These are phyloP conservation scores for Chaetomium sp. DNA, from an alignment of 2,329 filamentous ascomycete species.

Conservation along the genomic window DNA sequence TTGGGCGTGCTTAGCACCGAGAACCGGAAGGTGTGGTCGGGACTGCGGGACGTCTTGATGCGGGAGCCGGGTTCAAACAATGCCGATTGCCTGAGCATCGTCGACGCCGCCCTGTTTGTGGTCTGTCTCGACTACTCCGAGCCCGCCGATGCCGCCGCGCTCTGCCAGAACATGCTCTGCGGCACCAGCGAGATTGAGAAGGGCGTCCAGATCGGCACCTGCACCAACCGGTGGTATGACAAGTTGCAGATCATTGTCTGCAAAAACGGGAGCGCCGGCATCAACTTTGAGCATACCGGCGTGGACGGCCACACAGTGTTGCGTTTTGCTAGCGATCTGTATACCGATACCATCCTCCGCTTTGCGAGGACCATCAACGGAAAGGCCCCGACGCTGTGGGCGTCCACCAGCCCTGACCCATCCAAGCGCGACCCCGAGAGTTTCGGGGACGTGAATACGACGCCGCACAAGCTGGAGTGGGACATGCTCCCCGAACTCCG, in stretches of 20 bases:
- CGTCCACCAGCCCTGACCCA: slow-evolving; percentile 86
- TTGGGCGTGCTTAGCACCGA: slow-evolving; percentile 93
- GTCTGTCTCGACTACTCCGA: slow-evolving; percentile 93
- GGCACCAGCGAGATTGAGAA: slow-evolving; percentile 89
- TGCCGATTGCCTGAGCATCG: slow-evolving; percentile 90
- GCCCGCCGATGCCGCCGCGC: slow-evolving; percentile 73
- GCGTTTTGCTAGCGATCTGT: slow-evolving; percentile 92
- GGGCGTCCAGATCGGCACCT: slow-evolving; percentile 94
- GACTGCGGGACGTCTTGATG: slow-evolving; percentile 82
- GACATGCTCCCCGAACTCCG: slow-evolving; percentile 91
- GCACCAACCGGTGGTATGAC: slow-evolving; percentile 98
- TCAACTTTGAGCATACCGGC: slow-evolving; percentile 99
- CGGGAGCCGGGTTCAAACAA: slow-evolving; percentile 89
- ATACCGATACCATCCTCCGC: slow-evolving; percentile 94
- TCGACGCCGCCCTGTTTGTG: slow-evolving; percentile 91
- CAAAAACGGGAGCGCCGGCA: slow-evolving; percentile 96
- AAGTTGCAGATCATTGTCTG: slow-evolving; percentile 99
- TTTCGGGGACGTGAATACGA: slow-evolving; percentile 91
- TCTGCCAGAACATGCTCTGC: slow-evolving; percentile 99
- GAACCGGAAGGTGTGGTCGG: slow-evolving; percentile 95
- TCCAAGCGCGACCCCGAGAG: slow-evolving; percentile 87
- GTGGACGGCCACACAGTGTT: slow-evolving; percentile 97
- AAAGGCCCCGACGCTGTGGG: slow-evolving; percentile 87
- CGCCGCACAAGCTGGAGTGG: slow-evolving; percentile 95
- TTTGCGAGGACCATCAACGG: slow-evolving; percentile 96